Conservation (phyloP, 2,329 filamentous ascomycete species). For the Tricladium varicosporioides region DNA sequence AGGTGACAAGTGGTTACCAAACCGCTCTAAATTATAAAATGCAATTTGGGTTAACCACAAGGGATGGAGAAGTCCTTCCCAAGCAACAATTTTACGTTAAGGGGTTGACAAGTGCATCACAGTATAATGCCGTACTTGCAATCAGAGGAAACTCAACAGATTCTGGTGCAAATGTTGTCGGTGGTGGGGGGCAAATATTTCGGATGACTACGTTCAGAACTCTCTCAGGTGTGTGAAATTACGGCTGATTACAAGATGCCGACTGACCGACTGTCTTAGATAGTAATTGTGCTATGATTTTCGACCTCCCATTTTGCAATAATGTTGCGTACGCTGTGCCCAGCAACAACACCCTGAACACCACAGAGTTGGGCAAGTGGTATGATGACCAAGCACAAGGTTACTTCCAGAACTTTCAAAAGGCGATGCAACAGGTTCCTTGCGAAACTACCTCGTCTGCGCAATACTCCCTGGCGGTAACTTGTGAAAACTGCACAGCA, state of each 20-base stretch:
- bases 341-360: slow-evolving; percentile 58
- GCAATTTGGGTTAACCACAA: slow-evolving; percentile 64
- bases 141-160: slow-evolving; percentile 54
- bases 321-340: slow-evolving; percentile 91
- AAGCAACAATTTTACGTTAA: slow-evolving; percentile 88
- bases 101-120: slow-evolving; percentile 68
- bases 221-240: slow-evolving; percentile 60
- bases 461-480: slow-evolving; percentile 76
- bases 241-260: neutral
- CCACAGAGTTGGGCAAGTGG: slow-evolving; percentile 59
- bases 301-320: slow-evolving; percentile 83
- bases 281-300: slow-evolving; percentile 81
- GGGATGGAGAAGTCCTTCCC: slow-evolving; percentile 63
- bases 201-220: slow-evolving; percentile 71
- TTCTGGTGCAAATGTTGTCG: slow-evolving; percentile 52
- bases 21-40: slow-evolving; percentile 36
- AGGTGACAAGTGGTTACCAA: slow-evolving; percentile 36
- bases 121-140: slow-evolving; percentile 74
- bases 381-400: slow-evolving; percentile 75
- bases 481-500: slow-evolving; percentile 70
- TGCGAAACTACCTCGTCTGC: slow-evolving; percentile 75
- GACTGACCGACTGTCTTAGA: slow-evolving; percentile 44
- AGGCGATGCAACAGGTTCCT: slow-evolving; percentile 77
- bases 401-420: slow-evolving; percentile 76
- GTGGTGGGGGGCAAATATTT: slow-evolving; percentile 77